Evolutionary conservation across 345 rosid species (phyloP), one percentile per base, ranked within the genome.

Genomic region (Psidium guajava): DNA sequence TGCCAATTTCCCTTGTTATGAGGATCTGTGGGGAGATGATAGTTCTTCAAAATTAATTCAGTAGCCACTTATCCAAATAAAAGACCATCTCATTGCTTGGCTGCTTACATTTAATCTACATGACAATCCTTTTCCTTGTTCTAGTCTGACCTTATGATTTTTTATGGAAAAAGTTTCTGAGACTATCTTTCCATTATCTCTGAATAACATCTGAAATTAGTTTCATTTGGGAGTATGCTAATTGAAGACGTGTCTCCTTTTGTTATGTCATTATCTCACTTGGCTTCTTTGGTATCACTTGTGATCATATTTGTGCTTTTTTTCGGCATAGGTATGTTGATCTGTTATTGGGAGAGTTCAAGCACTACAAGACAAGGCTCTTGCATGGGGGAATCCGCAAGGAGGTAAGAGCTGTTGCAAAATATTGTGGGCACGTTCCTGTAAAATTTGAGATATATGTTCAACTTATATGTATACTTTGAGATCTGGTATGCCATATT

Each of bases 341-440:
- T 91, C 90, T 98, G 86, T 87, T 98, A 91, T 88, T 98, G 90
- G 99, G 98, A 89, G 99, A 98, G 87, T 96, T 98, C 86, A 98
- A 93, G 90, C 95, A 93, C 91, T 98, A 96, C 85, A 93, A 92
- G 92, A 95, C 99, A 82, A 93, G 98, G 96, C 95, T 98, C 88
- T 93, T 94, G 88, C 95, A 93, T 90, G 99, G 95, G 64, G 99
- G 97, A 86, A 92, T 98, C 90, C 83, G 88, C 87, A 92, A 92
- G 87, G 98, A 96, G 99, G 99, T 98, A 98, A 87, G 82, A 54
- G 80, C 73, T 42, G 50, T 32, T 49, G 18, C 82, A 52, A 82
- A 55, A 40, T 32, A 44, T 69, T 16, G 77, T 69, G 24, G 77
- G 77, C 77, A 69, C 6, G 6, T 2, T 69, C 82, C 32, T 86